A percentile compares a stretch with the other conserved stretches of the same genome.
phyloP scores from a whole-genome alignment of 179 eudicot genomes.

The Beta corolliflora region DNA sequence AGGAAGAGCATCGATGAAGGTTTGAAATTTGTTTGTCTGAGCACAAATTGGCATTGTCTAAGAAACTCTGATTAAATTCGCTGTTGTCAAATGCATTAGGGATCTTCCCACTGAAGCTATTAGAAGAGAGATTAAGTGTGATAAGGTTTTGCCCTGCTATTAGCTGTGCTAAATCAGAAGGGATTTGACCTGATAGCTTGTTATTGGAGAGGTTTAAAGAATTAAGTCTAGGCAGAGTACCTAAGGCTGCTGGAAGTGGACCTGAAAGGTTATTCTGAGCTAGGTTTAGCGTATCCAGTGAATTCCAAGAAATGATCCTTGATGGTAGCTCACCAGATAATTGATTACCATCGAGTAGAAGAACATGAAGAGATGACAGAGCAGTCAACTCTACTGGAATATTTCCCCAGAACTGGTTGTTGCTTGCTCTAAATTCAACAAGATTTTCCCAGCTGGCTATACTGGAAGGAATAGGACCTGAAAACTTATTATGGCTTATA shows the following conservation, averaged over 20 bases:
- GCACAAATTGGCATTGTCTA: slow-evolving; percentile 52
- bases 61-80: slow-evolving; percentile 58
- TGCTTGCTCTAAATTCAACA: slow-evolving; percentile 52
- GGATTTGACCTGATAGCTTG: slow-evolving; percentile 61
- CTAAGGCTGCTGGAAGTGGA: slow-evolving; percentile 50
- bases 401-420: slow-evolving; percentile 33
- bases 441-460: background rate
- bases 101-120: slow-evolving; percentile 59
- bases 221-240: slow-evolving; percentile 51
- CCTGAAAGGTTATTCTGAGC: slow-evolving; percentile 61
- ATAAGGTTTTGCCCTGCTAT: slow-evolving; percentile 31
- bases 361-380: slow-evolving; percentile 41
- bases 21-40: slow-evolving; percentile 35
- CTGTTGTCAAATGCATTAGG: slow-evolving; percentile 51
- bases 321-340: slow-evolving; percentile 66
- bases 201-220: slow-evolving; percentile 62
- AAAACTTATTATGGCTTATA: slow-evolving; percentile 66
- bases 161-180: slow-evolving; percentile 42
- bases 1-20: slow-evolving; percentile 40
- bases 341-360: slow-evolving; percentile 59
- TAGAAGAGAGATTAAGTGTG: slow-evolving; percentile 60
- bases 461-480: slow-evolving; percentile 35
- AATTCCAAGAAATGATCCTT: slow-evolving; percentile 53
- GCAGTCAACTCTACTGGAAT: slow-evolving; percentile 57
- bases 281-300: slow-evolving; percentile 47